Conservation (phyloP, 2,329 filamentous ascomycete genomes). For the Botrytis galanthina region DNA sequence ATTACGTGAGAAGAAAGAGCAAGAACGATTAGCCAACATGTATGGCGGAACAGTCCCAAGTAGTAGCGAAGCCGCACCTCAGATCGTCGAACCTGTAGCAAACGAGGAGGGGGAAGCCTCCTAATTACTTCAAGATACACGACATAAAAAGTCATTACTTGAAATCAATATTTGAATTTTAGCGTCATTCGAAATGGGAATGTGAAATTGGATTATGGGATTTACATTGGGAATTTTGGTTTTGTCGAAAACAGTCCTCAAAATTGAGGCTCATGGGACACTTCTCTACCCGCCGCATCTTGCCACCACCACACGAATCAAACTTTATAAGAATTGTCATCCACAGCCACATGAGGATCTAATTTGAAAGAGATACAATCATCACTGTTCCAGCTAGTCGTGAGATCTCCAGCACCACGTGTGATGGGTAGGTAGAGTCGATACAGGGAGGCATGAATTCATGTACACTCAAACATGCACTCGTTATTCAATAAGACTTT, state of each 20-base stretch:
- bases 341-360: background rate
- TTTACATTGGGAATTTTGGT: background rate
- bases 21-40: constrained; percentile 55
- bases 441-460: background rate
- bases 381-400: background rate
- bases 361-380: background rate
- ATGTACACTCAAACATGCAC: background rate
- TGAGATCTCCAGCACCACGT: background rate
- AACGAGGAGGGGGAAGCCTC: constrained; percentile 29
- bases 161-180: constrained; percentile 25
- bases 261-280: constrained; percentile 1
- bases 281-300: background rate
- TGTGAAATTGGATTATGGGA: constrained; percentile 10
- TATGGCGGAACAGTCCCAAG: constrained; percentile 27
- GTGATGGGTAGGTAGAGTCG: background rate
- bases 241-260: background rate
- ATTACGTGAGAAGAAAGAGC: constrained; percentile 71
- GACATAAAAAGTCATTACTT: constrained; percentile 2
- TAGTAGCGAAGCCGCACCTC: constrained; percentile 22
- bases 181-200: constrained; percentile 30
- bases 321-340: background rate
- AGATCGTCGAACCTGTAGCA: constrained; percentile 22
- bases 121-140: constrained; percentile 21
- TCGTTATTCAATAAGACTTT: background rate
- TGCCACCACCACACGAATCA: background rate